These are phyloP conservation scores for Melaleuca alternifolia DNA, from an alignment of 345 rosid species.

Conservation along the genomic window DNA sequence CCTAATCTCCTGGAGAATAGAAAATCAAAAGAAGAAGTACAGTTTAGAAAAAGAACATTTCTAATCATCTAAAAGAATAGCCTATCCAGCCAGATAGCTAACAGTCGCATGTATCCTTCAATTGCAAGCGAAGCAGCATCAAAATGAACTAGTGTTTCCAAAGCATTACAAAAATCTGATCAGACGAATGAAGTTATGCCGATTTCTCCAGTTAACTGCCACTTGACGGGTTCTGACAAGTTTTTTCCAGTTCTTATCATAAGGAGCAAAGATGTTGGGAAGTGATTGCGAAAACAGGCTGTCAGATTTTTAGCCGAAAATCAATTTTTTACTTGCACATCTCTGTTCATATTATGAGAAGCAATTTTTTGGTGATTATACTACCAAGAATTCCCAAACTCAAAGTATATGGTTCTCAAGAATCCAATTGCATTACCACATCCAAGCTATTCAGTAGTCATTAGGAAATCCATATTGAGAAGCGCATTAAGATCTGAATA, in stretches of 20 bases:
- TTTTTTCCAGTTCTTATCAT: not conserved
- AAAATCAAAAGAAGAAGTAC: not conserved
- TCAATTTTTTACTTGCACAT: not conserved
- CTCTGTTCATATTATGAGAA: not conserved
- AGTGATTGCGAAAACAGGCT: not conserved
- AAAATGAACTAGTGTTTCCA: not conserved
- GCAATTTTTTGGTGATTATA: not conserved
- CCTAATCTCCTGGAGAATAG: slow-evolving; percentile 54
- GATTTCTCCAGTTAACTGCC: not conserved
- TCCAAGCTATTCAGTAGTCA: not conserved
- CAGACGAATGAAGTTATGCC: not conserved
- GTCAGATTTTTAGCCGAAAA: not conserved
- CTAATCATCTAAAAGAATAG: not conserved
- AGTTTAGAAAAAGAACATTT: not conserved
- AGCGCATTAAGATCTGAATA: not conserved
- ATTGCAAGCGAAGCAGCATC: not conserved
- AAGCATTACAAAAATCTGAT: not conserved
- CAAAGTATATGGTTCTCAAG: not conserved
- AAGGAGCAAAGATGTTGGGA: not conserved
- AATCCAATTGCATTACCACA: not conserved
- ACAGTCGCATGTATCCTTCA: not conserved
- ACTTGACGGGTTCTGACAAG: not conserved
- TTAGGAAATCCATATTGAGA: not conserved
- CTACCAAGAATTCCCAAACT: not conserved
- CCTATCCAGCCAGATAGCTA: not conserved